These are phyloP conservation scores for Eragrostis curvula DNA, from an alignment of 176 grass and related monocot genomes.

Conservation along the genomic window DNA sequence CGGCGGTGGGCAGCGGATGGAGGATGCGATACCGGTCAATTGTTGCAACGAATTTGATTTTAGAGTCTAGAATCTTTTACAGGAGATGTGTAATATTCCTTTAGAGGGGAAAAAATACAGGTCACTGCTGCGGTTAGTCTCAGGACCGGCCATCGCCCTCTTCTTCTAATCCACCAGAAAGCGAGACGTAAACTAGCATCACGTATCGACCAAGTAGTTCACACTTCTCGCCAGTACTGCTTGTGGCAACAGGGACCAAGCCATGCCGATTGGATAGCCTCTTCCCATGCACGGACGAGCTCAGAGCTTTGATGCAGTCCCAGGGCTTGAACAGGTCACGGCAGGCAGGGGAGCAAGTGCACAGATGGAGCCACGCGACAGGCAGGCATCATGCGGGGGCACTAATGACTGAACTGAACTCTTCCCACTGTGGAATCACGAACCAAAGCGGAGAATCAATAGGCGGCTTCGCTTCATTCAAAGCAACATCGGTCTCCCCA, in stretches of 20 bases:
- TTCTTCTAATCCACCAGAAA: background rate
- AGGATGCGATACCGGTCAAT: too few relatives aligned
- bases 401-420: slow-evolving; percentile 6
- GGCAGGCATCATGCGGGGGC: slow-evolving; percentile 4
- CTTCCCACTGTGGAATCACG: slow-evolving; percentile 22
- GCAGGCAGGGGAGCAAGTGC: background rate
- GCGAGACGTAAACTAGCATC: background rate
- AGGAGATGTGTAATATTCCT: too few relatives aligned
- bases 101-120: too few relatives aligned
- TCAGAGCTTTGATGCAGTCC: slow-evolving; percentile 10
- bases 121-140: too few relatives aligned
- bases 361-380: background rate
- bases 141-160: too few relatives aligned
- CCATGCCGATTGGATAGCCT: background rate
- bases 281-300: slow-evolving; percentile 21
- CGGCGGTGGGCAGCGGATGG: too few relatives aligned
- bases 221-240: background rate
- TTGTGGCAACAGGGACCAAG: background rate
- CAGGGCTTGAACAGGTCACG: background rate
- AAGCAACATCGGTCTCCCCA: slow-evolving; percentile 17
- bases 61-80: too few relatives aligned
- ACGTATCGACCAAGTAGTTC: background rate
- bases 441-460: slow-evolving; percentile 26
- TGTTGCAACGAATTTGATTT: too few relatives aligned
- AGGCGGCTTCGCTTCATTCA: slow-evolving; percentile 69